phyloP scores from a whole-genome alignment of 345 rosid species.

The Lenwebbia sp. region DNA sequence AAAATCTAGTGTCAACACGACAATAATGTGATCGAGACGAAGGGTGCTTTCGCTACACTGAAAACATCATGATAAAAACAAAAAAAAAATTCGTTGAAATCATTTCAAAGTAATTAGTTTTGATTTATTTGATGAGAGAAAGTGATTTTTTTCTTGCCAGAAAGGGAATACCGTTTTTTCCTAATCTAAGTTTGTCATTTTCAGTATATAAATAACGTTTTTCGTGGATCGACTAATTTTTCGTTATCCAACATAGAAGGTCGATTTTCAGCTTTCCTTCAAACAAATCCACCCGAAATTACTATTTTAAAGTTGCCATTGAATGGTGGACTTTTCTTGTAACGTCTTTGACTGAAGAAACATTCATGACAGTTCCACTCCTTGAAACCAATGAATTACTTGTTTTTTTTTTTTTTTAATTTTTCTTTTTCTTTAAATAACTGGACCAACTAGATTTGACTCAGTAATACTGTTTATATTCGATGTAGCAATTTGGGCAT shows the following conservation, averaged over 20 bases:
- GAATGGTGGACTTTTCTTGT: neutral
- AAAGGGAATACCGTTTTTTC: neutral
- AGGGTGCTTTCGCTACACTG: rapidly evolving
- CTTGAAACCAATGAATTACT: neutral
- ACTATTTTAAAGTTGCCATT: neutral
- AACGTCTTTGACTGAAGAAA: neutral
- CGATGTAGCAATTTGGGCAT: neutral
- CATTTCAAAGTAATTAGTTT: neutral
- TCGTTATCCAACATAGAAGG: neutral
- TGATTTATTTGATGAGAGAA: neutral
- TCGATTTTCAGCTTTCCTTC: neutral
- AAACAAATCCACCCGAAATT: neutral
- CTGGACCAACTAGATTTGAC: neutral
- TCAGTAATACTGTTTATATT: neutral
- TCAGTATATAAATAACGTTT: rapidly evolving
- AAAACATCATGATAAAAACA: neutral
- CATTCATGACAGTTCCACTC: neutral
- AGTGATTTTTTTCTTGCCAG: neutral
- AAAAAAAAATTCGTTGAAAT: neutral
- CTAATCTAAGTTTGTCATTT: rapidly evolving
- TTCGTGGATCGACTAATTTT: neutral
- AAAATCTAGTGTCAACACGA: neutral
- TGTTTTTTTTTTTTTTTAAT: neutral
- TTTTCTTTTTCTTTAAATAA: neutral
- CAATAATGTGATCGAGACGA: neutral